Conservation (phyloP, 176 grass and related monocot species). For the Saccharum spontaneum region DNA sequence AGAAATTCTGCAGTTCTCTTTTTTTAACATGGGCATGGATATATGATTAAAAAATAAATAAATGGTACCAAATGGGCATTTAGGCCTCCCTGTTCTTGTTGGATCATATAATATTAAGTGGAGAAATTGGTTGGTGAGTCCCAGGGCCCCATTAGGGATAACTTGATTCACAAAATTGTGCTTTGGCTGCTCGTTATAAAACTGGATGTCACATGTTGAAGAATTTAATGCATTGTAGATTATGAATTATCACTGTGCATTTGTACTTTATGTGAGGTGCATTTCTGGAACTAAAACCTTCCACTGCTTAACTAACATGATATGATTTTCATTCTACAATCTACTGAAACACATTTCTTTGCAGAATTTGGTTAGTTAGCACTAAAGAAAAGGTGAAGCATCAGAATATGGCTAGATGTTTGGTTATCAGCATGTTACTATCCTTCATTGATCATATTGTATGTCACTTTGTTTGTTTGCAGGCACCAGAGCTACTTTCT, state of each 20-base stretch:
- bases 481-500: slow-evolving; percentile 82
- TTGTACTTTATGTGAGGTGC: not conserved
- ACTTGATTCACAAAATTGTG: not conserved
- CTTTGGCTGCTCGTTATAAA: not conserved
- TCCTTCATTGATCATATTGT: slow-evolving; percentile 13
- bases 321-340: not conserved
- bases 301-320: not conserved
- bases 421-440: not conserved
- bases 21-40: not conserved
- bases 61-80: not conserved
- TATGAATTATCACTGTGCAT: not conserved
- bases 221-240: not conserved
- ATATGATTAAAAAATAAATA: slow-evolving; percentile 15
- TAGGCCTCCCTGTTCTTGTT: slow-evolving; percentile 1
- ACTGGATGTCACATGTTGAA: not conserved
- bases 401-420: not conserved
- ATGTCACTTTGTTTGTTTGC: slow-evolving; percentile 42
- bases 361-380: slow-evolving; percentile 16
- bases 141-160: not conserved
- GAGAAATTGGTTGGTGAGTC: not conserved
- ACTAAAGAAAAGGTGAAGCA: slow-evolving; percentile 5
- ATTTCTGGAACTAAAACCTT: slow-evolving; percentile 4
- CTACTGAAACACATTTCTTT: not conserved
- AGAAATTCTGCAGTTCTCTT: not conserved
- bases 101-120: not conserved